Base-by-base conservation (phyloP, 177 flowering plant species). In the Telopea speciosissima region DNA sequence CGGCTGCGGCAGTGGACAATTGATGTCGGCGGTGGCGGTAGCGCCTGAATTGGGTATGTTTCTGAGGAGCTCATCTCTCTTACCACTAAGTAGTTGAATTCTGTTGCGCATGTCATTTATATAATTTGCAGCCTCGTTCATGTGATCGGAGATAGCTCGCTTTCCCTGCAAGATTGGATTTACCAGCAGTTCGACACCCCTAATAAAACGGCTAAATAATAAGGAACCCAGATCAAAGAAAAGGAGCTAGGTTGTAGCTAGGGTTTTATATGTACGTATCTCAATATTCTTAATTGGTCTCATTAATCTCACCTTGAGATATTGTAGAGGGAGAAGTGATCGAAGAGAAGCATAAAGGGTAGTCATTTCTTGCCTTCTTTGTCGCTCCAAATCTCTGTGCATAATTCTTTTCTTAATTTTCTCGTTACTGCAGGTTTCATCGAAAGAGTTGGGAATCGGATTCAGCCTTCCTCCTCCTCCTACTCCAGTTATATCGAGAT, bases 101-200 rank as follows among this genome's bases (percentile, higher is more conserved):
- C 80, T 87, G 72, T 72, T 73, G 77, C 83, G 66, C 62, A 79
- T 60, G 24, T 84, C 66, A n/a, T 73, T 79, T 61, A 86, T 85
- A 72, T 90, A 88, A 69, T 76, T 79, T 52, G 76, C 82, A 0
- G 88, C 83, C 75, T 79, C 85, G 36, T 80, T 76, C 76, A 88
- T 81, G 24, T 83, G 92, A 74, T 90, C 95, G 3, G 86, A 80
- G 19, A 75, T 75, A 10, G 92, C 77, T 2, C 88, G 73, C 75
- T 83, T 90, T 69, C 91, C 91, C 94, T 86, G 72, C 40, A 36
- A 36, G 7, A 36, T 36, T 36, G 40, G 8, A 36, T 36, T 36
- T 8, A 36, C 9, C 40, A 36, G 40, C n/a, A n/a, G n/a, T n/a
- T n/a, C n/a, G n/a, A n/a, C n/a, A n/a, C n/a, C n/a, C n/a, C n/a